These are phyloP conservation scores for Pachyrhizus erosus DNA, from an alignment of 306 rosid species.

Conservation along the genomic window DNA sequence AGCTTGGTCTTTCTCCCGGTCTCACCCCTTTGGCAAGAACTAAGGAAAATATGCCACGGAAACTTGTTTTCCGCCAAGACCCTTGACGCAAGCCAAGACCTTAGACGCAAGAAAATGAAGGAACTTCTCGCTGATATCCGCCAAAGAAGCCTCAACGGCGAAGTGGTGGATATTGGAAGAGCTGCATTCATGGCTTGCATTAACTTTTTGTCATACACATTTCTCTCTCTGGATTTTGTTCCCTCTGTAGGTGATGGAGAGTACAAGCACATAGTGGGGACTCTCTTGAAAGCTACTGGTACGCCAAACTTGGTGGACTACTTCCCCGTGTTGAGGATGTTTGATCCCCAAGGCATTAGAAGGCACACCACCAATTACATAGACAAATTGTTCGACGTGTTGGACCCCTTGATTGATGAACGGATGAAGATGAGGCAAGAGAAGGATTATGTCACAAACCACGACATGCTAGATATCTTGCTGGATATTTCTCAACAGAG, in stretches of 20 bases:
- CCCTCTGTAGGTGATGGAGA: constrained; percentile 10
- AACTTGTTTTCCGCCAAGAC: constrained; percentile 44
- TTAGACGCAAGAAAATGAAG: constrained; percentile 44
- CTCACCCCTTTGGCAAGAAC: constrained; percentile 40
- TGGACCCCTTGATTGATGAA: constrained; percentile 34
- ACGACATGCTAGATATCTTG: constrained; percentile 53
- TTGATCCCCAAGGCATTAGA: constrained; percentile 54
- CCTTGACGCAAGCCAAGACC: constrained; percentile 43
- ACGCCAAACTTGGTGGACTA: constrained; percentile 55
- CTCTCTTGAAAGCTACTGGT: constrained; percentile 45
- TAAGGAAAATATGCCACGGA: constrained; percentile 34
- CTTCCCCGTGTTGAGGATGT: constrained; percentile 43
- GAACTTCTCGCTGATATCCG: constrained; percentile 43
- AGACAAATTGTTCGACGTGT: constrained; percentile 25
- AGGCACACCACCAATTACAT: constrained; percentile 18
- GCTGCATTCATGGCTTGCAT: constrained; percentile 50
- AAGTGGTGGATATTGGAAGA: constrained; percentile 51
- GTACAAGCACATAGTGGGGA: constrained; percentile 41
- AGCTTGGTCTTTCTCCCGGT: constrained; percentile 37
- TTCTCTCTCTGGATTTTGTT: constrained; percentile 57
- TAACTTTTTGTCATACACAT: constrained; percentile 49
- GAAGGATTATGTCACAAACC: background rate
- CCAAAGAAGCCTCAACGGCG: constrained; percentile 7
- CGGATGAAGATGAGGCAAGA: constrained; percentile 35
- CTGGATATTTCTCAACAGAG: constrained; percentile 41